Base-by-base conservation (phyloP, 2,329 filamentous ascomycete species). In the Tolypocladium cylindrosporum region DNA sequence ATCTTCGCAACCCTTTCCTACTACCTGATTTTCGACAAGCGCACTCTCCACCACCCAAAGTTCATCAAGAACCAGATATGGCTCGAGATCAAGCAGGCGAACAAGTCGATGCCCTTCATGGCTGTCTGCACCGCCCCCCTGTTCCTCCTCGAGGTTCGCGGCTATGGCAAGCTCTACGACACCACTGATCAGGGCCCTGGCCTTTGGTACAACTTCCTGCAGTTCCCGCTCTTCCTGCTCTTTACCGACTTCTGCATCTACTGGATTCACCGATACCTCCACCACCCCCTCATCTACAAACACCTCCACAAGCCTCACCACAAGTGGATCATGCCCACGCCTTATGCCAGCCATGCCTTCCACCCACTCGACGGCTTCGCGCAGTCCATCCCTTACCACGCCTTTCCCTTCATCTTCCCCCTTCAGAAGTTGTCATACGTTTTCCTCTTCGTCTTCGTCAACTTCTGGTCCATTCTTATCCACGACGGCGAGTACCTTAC, bases 311-410 rank as follows among this genome's bases (percentile, higher is more conserved):
- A 97, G 84, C 88, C 91, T 64, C 93, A 97, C 76, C 93, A 97
- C 85, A 97, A 96, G 79, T 97, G 93, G 93, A 97, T 97, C 75
- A 95, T 97, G 90, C 93, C 93, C 3, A 96, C 91, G 3, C 93
- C 93, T 0, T 97, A 85, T 72, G 92, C 93, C 48, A 91, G 88
- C 65, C 89, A 96, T 70, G 93, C 93, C 59, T 97, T 97, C 82
- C 91, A 97, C 77, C 92, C 93, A 1, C 72, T 97, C 56, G 93
- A 97, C 69, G 93, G 93, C 68, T 97, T 88, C 75, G 82, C 86
- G 13, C 93, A 97, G 77, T 89, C 88, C 60, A 71, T 96, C 53
- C 93, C 93, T 0, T 97, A 97, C 77, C 93, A 97, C 76, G 66
- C 96, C 64, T 97, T 93, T 77, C 91, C 92, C 4, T 91, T 97